Conservation (phyloP, 257 asterid genomes). For the Striga asiatica region DNA sequence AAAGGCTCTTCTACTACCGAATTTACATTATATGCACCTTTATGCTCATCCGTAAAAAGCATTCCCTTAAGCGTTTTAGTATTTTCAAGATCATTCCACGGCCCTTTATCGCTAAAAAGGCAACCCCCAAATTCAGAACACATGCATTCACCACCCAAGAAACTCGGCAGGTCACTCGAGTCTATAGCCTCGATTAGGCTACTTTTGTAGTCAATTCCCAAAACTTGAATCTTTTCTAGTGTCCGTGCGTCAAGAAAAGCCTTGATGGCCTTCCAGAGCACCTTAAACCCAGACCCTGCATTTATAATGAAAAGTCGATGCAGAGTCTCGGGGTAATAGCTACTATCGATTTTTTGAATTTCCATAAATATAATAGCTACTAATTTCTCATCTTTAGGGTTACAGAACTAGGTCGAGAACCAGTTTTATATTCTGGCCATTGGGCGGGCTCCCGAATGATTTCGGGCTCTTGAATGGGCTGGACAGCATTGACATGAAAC, state of each 20-base stretch:
- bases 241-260: conserved; percentile 71
- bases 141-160: conserved; percentile 61
- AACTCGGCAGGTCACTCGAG: conserved; percentile 58
- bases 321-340: conserved; percentile 75
- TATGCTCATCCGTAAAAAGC: conserved; percentile 28
- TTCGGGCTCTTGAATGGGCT: conserved; percentile 18
- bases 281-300: conserved; percentile 62
- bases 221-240: conserved; percentile 56
- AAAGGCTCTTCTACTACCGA: conserved; percentile 6
- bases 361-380: conserved; percentile 64
- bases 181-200: conserved; percentile 51
- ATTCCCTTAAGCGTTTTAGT: conserved; percentile 39
- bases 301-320: conserved; percentile 54
- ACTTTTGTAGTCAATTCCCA: conserved; percentile 54
- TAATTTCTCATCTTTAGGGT: conserved; percentile 36
- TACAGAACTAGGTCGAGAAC: conserved; percentile 40
- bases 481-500: conserved; percentile 27
- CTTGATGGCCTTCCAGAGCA: conserved; percentile 52
- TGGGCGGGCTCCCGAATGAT: conserved; percentile 16
- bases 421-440: conserved; percentile 24
- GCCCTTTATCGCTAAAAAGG: conserved; percentile 61
- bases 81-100: conserved; percentile 63
- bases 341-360: conserved; percentile 66
- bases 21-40: conserved; percentile 8
- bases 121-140: conserved; percentile 52